Percentiles rank a stretch among this genome's conserved stretches.
phyloP scores from a whole-genome alignment of 2,329 filamentous ascomycete genomes.

The Colletotrichum tamarilloi region DNA sequence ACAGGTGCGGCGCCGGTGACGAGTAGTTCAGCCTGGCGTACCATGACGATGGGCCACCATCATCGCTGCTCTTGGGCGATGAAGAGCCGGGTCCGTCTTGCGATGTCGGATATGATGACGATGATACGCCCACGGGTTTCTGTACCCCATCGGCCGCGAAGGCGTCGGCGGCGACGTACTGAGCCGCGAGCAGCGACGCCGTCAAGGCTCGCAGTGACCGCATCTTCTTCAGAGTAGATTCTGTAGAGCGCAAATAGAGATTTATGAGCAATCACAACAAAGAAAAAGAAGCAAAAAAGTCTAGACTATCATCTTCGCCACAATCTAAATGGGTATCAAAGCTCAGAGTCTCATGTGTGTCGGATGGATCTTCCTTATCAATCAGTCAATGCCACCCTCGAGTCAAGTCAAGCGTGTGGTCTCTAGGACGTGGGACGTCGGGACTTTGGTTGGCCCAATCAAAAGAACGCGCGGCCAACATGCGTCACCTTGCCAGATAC shows the following conservation, averaged over 20 bases:
- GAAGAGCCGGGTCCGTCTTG: not conserved
- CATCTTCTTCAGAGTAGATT: not conserved
- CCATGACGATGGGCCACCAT: not conserved
- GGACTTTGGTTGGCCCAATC: slow-evolving; percentile 22
- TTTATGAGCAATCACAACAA: not conserved
- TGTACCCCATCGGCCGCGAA: not conserved
- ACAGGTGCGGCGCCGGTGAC: slow-evolving; percentile 58
- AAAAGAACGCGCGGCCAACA: slow-evolving; percentile 30
- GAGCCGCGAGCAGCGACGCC: not conserved
- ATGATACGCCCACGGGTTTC: slow-evolving; percentile 5
- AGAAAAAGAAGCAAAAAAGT: too few relatives aligned
- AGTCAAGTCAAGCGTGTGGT: slow-evolving; percentile 18
- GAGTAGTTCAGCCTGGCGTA: slow-evolving; percentile 53
- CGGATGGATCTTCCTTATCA: slow-evolving; percentile 12
- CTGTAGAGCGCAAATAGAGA: too few relatives aligned
- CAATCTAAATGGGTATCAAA: not conserved
- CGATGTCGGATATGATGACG: not conserved
- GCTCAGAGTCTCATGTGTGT: not conserved
- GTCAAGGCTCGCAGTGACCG: not conserved
- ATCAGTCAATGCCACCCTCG: not conserved
- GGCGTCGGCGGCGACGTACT: not conserved
- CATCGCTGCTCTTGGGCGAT: not conserved
- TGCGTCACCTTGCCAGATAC: slow-evolving; percentile 31
- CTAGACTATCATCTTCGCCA: slow-evolving; percentile 4
- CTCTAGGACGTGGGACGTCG: too few relatives aligned